A percentile compares a stretch with the other conserved stretches of the same genome.
Conservation (phyloP, 495 filamentous ascomycete genomes). For the Friedmanniomyces simplex region DNA sequence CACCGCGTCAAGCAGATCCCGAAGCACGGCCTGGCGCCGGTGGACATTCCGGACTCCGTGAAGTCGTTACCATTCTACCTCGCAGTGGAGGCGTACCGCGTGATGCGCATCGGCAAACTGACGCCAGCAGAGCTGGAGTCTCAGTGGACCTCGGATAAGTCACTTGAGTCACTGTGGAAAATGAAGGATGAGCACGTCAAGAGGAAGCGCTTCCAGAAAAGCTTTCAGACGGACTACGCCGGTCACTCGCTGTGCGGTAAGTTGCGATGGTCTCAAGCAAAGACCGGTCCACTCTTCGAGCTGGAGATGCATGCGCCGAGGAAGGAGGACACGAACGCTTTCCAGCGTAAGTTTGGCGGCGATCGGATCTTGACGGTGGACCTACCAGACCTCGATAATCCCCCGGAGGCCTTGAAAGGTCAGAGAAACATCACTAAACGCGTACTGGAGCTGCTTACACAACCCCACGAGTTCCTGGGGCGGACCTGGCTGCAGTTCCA, state of each 20-base stretch:
- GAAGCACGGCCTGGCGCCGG: neutral
- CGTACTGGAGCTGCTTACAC: slow-evolving; percentile 6
- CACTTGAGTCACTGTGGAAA: neutral
- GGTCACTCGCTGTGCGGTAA: neutral
- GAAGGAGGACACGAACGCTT: neutral
- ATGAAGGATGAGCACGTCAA: neutral
- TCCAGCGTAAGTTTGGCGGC: slow-evolving; percentile 9
- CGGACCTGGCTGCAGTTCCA: slow-evolving; percentile 25
- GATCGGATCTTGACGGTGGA: slow-evolving; percentile 7
- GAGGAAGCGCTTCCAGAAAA: neutral
- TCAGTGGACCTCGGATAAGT: neutral
- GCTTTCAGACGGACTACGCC: neutral
- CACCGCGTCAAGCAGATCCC: neutral
- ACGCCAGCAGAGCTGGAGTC: neutral
- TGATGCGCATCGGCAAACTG: neutral
- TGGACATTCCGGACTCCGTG: neutral
- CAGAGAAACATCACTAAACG: neutral
- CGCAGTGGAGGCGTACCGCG: slow-evolving; percentile 4
- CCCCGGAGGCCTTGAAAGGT: neutral
- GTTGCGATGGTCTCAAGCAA: neutral
- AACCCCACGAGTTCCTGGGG: slow-evolving; percentile 25
- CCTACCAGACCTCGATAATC: neutral
- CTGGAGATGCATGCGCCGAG: slow-evolving; percentile 3
- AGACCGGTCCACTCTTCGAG: neutral
- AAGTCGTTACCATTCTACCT: neutral